These are phyloP conservation scores for Phytophthora niederhauseri DNA, from an alignment of 352 stramenopile genomes.

Conservation along the genomic window DNA sequence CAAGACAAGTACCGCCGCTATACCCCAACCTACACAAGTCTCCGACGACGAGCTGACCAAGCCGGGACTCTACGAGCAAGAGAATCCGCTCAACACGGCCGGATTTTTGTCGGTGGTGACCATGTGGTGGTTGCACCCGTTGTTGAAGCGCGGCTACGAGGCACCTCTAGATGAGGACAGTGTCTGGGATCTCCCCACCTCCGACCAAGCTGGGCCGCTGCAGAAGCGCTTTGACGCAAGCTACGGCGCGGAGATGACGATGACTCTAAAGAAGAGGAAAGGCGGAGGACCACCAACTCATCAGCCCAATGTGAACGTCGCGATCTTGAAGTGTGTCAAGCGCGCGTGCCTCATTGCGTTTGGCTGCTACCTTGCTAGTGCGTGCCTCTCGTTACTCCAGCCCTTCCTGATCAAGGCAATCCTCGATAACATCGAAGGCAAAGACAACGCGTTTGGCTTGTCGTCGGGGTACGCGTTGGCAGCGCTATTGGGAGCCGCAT, in stretches of 20 bases:
- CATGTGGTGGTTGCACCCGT: constrained; percentile 59
- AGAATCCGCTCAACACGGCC: constrained; percentile 43
- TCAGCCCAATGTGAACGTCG: constrained; percentile 39
- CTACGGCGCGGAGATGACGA: no score
- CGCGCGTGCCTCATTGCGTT: no score
- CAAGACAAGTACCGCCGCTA: no score
- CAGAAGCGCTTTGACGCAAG: constrained; percentile 50
- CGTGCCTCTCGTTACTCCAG: constrained; percentile 40
- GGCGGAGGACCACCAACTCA: not conserved
- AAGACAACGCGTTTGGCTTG: constrained; percentile 44
- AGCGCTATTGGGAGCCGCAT: constrained; percentile 31
- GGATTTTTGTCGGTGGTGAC: constrained; percentile 50
- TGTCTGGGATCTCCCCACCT: constrained; percentile 48
- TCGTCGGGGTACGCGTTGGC: constrained; percentile 53
- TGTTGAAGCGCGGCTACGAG: constrained; percentile 43
- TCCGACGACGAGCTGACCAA: no score
- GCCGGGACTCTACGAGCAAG: no score
- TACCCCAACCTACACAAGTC: no score
- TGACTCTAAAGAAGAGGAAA: not conserved
- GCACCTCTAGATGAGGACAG: constrained; percentile 37
- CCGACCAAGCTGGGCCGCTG: constrained; percentile 46
- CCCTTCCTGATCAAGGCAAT: constrained; percentile 65
- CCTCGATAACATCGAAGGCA: constrained; percentile 43
- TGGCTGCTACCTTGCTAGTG: no score
- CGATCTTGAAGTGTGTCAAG: no score